Evolutionary conservation across 169 alveolate genomes (phyloP), one percentile per base, ranked within the genome.

Genomic region (Plasmodium relictum): DNA sequence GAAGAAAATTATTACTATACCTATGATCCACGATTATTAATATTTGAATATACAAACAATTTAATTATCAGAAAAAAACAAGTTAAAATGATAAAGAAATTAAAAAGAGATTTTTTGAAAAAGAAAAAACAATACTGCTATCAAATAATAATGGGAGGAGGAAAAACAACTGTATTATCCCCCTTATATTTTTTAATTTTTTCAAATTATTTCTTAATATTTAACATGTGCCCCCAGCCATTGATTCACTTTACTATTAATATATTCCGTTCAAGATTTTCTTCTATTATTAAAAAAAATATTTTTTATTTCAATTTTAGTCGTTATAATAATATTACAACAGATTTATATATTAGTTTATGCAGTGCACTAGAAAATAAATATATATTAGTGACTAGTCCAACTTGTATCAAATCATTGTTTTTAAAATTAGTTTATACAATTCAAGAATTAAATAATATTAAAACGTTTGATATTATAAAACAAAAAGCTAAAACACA

Each of bases 141-240:
- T 91, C 99, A 97, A 92, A 96, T 96, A 97, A 95, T 97, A 44
- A 97, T 97, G 99, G 99, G 99, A 45, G 97, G 97, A 6, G 99
- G 99, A 12, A 97, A 97, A 94, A 97, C 99, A 26, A 97, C 98
- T 0, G 98, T 97, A 22, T 94, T 94, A 26, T 93, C 95, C 0
- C 96, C 96, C 18, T 88, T 94, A 45, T 86, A 58, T 62, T 86
- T 86, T 86, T 70, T 86, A 86, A 86, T 86, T 12, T 86, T 86
- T 66, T 73, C 89, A 24, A 86, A 73, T 37, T 78, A 94, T 18
- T 88, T 96, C 1, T 95, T 96, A 8, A 80, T 96, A 52, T 89
- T 97, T 73, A 94, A 97, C 14, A 89, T 97, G 92, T 76, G 96
- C 48, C 98, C 98, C 8, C 96, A 93, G 16, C 93, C 97, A 5